Percentiles rank a stretch among this genome's conserved stretches.
Evolutionary conservation across 805 yeast genomes (phyloP).

Genomic region (Candida sonorensis): DNA sequence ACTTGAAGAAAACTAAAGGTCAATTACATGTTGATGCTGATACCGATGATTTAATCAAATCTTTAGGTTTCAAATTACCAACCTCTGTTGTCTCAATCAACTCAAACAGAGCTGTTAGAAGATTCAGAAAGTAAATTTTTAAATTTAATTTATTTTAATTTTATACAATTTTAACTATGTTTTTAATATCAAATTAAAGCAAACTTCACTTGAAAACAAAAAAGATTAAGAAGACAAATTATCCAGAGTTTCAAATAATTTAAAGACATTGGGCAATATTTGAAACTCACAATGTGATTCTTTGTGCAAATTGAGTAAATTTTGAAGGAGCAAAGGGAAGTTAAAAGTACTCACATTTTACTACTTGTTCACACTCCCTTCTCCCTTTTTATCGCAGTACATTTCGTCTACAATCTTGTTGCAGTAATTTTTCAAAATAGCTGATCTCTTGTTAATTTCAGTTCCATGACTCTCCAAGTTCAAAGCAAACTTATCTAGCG

Average conservation of each 20-base stretch:
- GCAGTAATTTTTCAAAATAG: constrained; percentile 36
- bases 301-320: no score
- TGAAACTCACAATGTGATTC: no score
- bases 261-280: no score
- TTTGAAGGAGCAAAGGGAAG: no score
- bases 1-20: constrained; percentile 92
- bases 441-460: constrained; percentile 31
- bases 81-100: constrained; percentile 80
- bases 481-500: constrained; percentile 14
- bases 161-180: no score
- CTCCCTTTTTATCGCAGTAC: constrained; percentile 5
- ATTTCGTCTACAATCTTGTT: constrained; percentile 29
- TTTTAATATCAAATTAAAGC: no score
- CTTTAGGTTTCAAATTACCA: constrained; percentile 88
- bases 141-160: constrained; percentile 6
- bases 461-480: constrained; percentile 18
- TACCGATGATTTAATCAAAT: constrained; percentile 90
- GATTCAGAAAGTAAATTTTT: constrained; percentile 70
- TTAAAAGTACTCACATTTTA: no score
- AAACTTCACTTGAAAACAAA: no score
- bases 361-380: no score
- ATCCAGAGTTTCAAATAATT: no score
- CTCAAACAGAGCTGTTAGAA: constrained; percentile 84
- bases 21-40: constrained; percentile 96
- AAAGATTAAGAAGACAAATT: no score